Conservation (phyloP, 2,329 filamentous ascomycete genomes). For the Diaporthe caulivora region DNA sequence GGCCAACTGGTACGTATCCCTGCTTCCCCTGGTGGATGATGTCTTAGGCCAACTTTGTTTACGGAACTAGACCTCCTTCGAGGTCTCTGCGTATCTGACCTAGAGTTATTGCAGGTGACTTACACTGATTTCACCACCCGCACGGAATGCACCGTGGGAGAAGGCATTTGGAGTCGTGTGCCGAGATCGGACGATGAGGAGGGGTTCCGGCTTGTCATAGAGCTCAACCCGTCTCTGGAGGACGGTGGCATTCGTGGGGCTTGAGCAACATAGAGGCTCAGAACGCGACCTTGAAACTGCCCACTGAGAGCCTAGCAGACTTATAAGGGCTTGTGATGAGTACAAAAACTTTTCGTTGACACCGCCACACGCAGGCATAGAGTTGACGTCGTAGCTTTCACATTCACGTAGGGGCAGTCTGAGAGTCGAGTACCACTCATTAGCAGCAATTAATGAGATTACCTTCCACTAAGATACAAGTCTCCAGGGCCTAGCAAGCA, state of each 20-base stretch:
- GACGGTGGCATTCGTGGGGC: neutral
- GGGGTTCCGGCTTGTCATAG: neutral
- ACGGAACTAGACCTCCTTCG: neutral
- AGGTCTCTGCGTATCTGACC: neutral
- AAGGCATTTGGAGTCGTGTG: neutral
- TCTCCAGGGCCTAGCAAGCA: neutral
- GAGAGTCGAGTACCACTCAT: neutral
- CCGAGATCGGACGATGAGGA: neutral
- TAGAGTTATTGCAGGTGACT: neutral
- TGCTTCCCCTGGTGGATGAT: neutral
- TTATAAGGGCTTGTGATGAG: neutral
- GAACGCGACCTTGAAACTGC: too few relatives aligned
- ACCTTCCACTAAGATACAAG: neutral
- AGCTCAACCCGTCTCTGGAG: neutral
- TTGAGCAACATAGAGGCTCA: neutral
- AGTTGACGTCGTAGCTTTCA: neutral
- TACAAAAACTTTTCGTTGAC: neutral
- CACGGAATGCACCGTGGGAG: neutral
- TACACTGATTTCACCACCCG: neutral
- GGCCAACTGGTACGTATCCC: neutral
- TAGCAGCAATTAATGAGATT: neutral
- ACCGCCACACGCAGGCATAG: neutral
- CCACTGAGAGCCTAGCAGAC: neutral
- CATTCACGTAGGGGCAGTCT: neutral
- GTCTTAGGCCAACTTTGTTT: neutral